Evolutionary conservation across 2,329 filamentous ascomycete species (phyloP), one percentile per base, ranked within the genome.

Genomic region (Colletotrichum trifolii): DNA sequence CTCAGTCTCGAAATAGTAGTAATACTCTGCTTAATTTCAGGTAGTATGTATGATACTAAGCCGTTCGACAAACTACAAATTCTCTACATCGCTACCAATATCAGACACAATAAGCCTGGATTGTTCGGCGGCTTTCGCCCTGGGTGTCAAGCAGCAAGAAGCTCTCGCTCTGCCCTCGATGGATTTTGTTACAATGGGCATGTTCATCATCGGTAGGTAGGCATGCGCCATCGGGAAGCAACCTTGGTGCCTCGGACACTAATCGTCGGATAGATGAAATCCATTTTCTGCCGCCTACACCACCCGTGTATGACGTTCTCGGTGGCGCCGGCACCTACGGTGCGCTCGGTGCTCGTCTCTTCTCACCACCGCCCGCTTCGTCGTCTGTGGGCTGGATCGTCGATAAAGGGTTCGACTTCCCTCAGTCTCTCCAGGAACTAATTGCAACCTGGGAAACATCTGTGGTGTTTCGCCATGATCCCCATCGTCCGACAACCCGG

Each of bases 271-370:
- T 35, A 95, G 94, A 98, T 82, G 93, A 97, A 66, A 98, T 98
- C 72, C 91, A 97, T 71, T 97, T 93, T 73, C 83, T 87, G 38
- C 89, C 90, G 3, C 88, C 91, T 46, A 89, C 81, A 60, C 86
- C 90, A 5, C 84, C 90, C 11, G 90, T 91, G 43, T 87, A 86
- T 71, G 85, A 95, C 73, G 86, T 97, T 17, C 83, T 96, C n/a
- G 96, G 96, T 56, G 96, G 96, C 33, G 96, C 91, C 35, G 96
- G 94, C 34, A 87, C 94, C 2, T 98, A 92, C 76, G 90, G 92
- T 8, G 93, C 94, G 8, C 82, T 98, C 7, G 96, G 96, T 17
- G 96, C 96, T 15, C 91, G 96, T 38, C 83, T 99, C 53, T 91
- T 97, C 75, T 95, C 93, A 5, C 92, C 93, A 2, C 79, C 83